Evolutionary conservation across 2,329 filamentous ascomycete species (phyloP).

Genomic region (Furcasterigmium sp.): DNA sequence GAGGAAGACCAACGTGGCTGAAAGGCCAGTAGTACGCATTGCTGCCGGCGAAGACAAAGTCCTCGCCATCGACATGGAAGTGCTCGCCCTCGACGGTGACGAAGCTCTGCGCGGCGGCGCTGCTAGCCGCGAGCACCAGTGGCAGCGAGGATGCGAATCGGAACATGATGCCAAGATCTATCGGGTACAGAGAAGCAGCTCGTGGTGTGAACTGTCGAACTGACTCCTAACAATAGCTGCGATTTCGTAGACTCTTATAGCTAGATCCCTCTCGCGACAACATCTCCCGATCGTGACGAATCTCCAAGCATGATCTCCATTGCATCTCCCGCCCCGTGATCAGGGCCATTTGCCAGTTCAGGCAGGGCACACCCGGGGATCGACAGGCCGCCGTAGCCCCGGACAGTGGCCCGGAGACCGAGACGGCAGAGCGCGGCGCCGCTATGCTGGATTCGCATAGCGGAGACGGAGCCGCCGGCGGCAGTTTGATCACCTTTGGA

Average conservation of each 20-base stretch:
- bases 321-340: too few species aligned
- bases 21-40: constrained; percentile 57
- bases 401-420: not conserved
- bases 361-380: not conserved
- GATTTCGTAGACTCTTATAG: too few species aligned
- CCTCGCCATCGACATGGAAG: constrained; percentile 48
- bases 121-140: not conserved
- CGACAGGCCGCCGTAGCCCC: not conserved
- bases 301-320: too few species aligned
- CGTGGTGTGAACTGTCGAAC: too few species aligned
- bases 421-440: not conserved
- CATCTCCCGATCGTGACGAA: too few species aligned
- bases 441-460: not conserved
- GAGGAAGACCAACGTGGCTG: constrained; percentile 31
- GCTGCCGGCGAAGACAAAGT: constrained; percentile 51
- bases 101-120: not conserved
- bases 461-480: not conserved
- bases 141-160: not conserved
- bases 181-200: too few species aligned
- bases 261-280: too few species aligned
- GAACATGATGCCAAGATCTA: not conserved
- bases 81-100: constrained; percentile 26
- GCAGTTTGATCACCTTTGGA: too few species aligned
- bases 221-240: too few species aligned
- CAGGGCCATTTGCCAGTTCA: not conserved